phyloP scores from a whole-genome alignment of 108 stramenopile genomes.

The Skeletonema costatum region DNA sequence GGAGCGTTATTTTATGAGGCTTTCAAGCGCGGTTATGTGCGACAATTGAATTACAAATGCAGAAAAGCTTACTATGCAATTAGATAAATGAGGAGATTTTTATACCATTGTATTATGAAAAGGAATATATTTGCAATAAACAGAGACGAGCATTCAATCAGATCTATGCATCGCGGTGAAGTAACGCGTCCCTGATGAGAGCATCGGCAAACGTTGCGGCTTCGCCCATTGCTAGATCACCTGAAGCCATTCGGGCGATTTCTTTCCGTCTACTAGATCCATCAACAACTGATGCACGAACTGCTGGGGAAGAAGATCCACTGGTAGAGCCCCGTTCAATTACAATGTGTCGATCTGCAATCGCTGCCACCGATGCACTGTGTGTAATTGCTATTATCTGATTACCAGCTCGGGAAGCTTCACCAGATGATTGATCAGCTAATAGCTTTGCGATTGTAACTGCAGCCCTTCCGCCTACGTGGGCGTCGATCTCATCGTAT shows the following conservation, averaged over 20 bases:
- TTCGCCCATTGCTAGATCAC: conserved; percentile 74
- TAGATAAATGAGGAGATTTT: neutral
- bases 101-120: neutral
- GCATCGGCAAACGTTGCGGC: conserved; percentile 82
- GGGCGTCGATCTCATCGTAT: conserved; percentile 89
- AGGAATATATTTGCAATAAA: neutral
- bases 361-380: conserved; percentile 77
- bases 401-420: conserved; percentile 4
- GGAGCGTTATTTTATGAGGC: conserved; percentile 66
- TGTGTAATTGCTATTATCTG: conserved; percentile 87
- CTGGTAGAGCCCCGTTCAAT: conserved; percentile 45
- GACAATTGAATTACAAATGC: conserved; percentile 13
- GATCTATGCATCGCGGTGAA: conserved; percentile 23
- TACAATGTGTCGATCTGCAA: conserved; percentile 77
- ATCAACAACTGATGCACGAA: conserved; percentile 48
- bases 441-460: conserved; percentile 78
- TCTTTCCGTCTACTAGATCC: conserved; percentile 65
- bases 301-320: conserved; percentile 4
- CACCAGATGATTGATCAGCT: conserved; percentile 57
- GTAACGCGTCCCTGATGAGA: conserved; percentile 63
- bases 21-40: conserved; percentile 44
- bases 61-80: conserved; percentile 5
- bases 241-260: conserved; percentile 80
- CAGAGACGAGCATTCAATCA: neutral
- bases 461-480: conserved; percentile 85